Evolutionary conservation across 345 rosid species (phyloP).

Genomic region (Pugionium cornutum): DNA sequence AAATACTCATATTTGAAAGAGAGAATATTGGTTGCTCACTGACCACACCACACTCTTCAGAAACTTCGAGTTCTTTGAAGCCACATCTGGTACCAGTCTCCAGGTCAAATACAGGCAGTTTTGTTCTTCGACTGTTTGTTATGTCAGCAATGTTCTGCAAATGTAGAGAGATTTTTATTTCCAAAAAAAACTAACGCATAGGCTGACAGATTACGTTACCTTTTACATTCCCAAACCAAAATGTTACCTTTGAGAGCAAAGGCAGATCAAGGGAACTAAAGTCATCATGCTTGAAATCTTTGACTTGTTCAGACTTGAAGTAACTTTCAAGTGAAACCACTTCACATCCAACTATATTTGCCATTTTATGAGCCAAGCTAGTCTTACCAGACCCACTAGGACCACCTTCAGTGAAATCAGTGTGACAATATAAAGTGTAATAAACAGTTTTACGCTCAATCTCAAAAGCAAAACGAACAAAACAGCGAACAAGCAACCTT

Average conservation of each 20-base stretch:
- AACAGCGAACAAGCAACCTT: slow-evolving; percentile 34
- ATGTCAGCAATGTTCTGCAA: slow-evolving; percentile 81
- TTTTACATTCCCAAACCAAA: slow-evolving; percentile 15
- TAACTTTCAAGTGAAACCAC: slow-evolving; percentile 98
- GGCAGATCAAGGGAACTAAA: slow-evolving; percentile 83
- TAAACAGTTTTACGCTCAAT: background rate
- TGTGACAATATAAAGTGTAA: slow-evolving; percentile 6
- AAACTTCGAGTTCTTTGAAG: slow-evolving; percentile 86
- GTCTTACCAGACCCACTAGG: slow-evolving; percentile 99
- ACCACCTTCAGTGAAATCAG: slow-evolving; percentile 69
- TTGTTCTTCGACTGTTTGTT: slow-evolving; percentile 66
- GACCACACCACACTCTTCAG: slow-evolving; percentile 98
- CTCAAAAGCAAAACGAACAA: background rate
- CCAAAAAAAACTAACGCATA: slow-evolving; percentile 8
- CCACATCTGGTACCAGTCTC: slow-evolving; percentile 87
- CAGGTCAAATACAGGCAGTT: slow-evolving; percentile 82
- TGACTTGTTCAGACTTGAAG: slow-evolving; percentile 80
- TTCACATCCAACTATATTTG: slow-evolving; percentile 98
- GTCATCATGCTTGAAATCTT: slow-evolving; percentile 91
- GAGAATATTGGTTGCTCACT: slow-evolving; percentile 28
- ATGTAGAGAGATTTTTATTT: slow-evolving; percentile 26
- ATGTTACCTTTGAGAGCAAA: slow-evolving; percentile 83
- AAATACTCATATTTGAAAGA: slow-evolving; percentile 6
- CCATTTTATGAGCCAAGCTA: slow-evolving; percentile 99
- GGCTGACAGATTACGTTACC: slow-evolving; percentile 9